phyloP scores from a whole-genome alignment of 1,139 yeast species.

The Candida buenavistaensis region DNA sequence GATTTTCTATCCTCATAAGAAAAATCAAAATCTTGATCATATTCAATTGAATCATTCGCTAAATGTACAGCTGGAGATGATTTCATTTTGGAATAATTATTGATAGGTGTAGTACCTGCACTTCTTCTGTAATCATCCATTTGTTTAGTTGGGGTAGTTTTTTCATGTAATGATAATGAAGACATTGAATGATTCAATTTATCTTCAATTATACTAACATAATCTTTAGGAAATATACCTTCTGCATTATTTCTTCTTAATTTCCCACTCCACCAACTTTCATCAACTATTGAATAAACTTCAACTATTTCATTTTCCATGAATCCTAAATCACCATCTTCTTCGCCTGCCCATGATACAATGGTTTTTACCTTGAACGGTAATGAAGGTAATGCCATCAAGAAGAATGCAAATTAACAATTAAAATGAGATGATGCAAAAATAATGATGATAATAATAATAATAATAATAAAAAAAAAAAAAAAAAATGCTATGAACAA shows the following conservation, averaged over 20 bases:
- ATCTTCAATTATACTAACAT: slow-evolving; percentile 62
- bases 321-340: slow-evolving; percentile 87
- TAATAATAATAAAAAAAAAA: too few species aligned
- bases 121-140: slow-evolving; percentile 16
- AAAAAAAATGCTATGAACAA: too few species aligned
- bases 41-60: slow-evolving; percentile 23
- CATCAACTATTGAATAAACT: slow-evolving; percentile 77
- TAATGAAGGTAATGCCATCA: slow-evolving; percentile 26
- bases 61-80: slow-evolving; percentile 19
- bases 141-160: slow-evolving; percentile 17
- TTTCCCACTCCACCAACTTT: slow-evolving; percentile 90
- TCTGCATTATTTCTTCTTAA: slow-evolving; percentile 76
- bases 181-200: slow-evolving; percentile 17
- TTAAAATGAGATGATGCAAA: too few species aligned
- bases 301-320: slow-evolving; percentile 91
- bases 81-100: slow-evolving; percentile 14
- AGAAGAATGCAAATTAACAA: background rate
- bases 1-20: slow-evolving; percentile 7
- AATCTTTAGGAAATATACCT: slow-evolving; percentile 87
- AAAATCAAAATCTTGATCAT: slow-evolving; percentile 25
- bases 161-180: slow-evolving; percentile 15
- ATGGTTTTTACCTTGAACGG: slow-evolving; percentile 78
- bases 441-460: too few species aligned
- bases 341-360: slow-evolving; percentile 90
- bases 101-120: slow-evolving; percentile 18